Base-by-base conservation (phyloP, 176 grass and related monocot genomes). In the Avena atlantica region DNA sequence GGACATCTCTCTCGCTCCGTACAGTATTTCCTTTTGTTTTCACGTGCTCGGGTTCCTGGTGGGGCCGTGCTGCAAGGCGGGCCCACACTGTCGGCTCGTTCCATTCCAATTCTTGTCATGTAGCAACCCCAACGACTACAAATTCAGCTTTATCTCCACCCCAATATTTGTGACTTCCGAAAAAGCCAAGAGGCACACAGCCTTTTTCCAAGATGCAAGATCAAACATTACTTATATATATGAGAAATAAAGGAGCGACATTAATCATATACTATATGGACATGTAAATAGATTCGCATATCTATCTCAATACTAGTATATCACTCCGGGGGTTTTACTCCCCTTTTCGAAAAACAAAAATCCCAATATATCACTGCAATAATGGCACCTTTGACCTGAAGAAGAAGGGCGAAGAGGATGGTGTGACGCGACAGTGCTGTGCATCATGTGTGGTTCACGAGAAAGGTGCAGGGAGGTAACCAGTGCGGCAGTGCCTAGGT, bases 381-480 rank as follows among this genome's bases (percentile, higher is more conserved):
- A 19, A 7, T 53, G 57, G 21, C 16, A 74, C 51, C 70, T 86
- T 87, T 87, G 84, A 87, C 84, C 84, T 73, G 55, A 63, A 29
- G 23, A 42, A 42, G 23, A 42, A 42, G 23, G 63, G 13, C 12
- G 12, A 44, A 14, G 12, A 42, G 21, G 11, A 48, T 70, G 36
- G 74, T n/a, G 65, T 79, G 80, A 87, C 23, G 74, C 36, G 55
- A 52, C 89, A 78, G 16, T 47, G 44, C 36, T 72, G 72, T 20
- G 56, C 84, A 83, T 72, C 55, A 45, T 55, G 72, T 55, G 49
- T 31, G 61, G 84, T 86, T 90, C 89, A 86, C 79, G 89, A 83
- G 73, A 78, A 45, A 50, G 77, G 34, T 3, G 24, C 88, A 70
- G 59, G 77, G 24, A 3, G 9, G 74, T 58, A 25, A 25, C 70